Evolutionary conservation across 768 basidiomycete species (phyloP).

Genomic region (Cubamyces sp.): DNA sequence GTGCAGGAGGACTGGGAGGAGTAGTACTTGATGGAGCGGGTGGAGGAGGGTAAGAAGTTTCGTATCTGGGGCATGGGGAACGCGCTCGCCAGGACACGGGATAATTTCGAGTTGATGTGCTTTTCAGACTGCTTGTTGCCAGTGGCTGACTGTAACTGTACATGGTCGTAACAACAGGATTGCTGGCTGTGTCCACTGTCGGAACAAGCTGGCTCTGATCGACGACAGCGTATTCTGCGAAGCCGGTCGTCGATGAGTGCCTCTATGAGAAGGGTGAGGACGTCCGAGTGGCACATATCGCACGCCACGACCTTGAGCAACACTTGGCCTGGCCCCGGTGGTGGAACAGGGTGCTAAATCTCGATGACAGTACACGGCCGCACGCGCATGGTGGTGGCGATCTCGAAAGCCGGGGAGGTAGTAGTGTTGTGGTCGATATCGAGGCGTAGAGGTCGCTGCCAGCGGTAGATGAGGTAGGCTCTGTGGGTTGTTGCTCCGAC

Average conservation of each 20-base stretch:
- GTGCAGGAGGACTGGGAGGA: no score
- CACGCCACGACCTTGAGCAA: constrained; percentile 41
- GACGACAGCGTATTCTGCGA: constrained; percentile 15
- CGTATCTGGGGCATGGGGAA: no score
- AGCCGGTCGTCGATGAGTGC: constrained; percentile 13
- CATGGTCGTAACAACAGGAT: no score
- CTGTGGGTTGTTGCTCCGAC: not conserved
- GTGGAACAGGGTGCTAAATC: constrained; percentile 26
- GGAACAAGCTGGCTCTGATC: constrained; percentile 8
- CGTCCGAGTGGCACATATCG: constrained; percentile 14
- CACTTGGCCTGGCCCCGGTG: constrained; percentile 43
- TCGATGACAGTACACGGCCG: constrained; percentile 7
- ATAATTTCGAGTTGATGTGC: no score
- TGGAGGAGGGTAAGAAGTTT: no score
- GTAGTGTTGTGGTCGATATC: not conserved
- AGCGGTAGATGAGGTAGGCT: not conserved
- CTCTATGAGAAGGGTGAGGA: constrained; percentile 1
- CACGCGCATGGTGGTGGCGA: constrained; percentile 10
- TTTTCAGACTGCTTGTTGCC: no score
- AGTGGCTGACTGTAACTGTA: no score
- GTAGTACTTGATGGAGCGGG: no score
- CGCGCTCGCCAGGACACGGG: no score
- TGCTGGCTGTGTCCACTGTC: no score
- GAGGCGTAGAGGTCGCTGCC: no score
- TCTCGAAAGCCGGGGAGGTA: not conserved